phyloP scores from a whole-genome alignment of 495 filamentous ascomycete species.

The Aspergillus wentii region DNA sequence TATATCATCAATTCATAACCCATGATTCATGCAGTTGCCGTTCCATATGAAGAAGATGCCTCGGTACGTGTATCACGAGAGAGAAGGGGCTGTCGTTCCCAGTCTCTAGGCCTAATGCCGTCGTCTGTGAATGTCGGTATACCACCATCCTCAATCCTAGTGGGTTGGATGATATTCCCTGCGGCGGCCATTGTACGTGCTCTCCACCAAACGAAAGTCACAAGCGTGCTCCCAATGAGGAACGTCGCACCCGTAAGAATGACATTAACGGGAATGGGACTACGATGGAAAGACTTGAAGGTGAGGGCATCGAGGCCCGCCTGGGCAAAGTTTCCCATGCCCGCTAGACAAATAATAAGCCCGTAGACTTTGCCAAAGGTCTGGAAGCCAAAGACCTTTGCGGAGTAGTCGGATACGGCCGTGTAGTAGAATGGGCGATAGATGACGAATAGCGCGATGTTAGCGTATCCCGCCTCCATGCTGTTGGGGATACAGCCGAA shows the following conservation, averaged over 20 bases:
- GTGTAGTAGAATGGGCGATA: slow-evolving; percentile 54
- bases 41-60: too few relatives aligned
- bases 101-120: slow-evolving; percentile 8
- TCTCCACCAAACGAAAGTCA: slow-evolving; percentile 52
- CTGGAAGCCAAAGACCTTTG: slow-evolving; percentile 93
- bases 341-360: slow-evolving; percentile 84
- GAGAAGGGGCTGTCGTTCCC: slow-evolving; percentile 10
- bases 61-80: too few relatives aligned
- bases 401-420: slow-evolving; percentile 69
- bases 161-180: background rate
- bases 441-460: slow-evolving; percentile 70
- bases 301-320: slow-evolving; percentile 76
- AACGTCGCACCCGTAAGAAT: slow-evolving; percentile 57
- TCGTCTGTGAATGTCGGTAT: too few relatives aligned
- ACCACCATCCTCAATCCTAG: too few relatives aligned
- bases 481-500: slow-evolving; percentile 69
- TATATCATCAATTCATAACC: too few relatives aligned
- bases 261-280: slow-evolving; percentile 79
- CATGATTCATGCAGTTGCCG: too few relatives aligned
- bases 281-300: slow-evolving; percentile 60
- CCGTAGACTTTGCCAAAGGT: slow-evolving; percentile 97
- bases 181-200: slow-evolving; percentile 10
- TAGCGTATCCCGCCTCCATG: slow-evolving; percentile 67
- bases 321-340: slow-evolving; percentile 84
- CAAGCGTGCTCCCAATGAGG: slow-evolving; percentile 52